Base-by-base conservation (phyloP, 805 yeast genomes). In the Lachancea waltii region DNA sequence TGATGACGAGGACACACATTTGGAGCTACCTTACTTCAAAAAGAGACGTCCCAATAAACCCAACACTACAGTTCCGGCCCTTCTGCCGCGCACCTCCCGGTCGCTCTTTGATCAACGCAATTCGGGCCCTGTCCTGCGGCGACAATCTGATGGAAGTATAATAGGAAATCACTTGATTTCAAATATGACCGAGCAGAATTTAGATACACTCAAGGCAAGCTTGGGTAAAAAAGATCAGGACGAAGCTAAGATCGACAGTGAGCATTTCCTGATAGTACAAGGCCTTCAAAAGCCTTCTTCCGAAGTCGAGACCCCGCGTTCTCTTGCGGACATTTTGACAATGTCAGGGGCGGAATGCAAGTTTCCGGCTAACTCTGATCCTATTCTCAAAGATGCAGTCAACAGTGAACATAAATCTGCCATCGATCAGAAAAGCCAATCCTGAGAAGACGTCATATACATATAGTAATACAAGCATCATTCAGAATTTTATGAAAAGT, bases 1-100 rank as follows among this genome's bases (percentile, higher is more conserved):
- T 33, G 63, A 57, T 15, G 47, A 45, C 27, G 36, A 41, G 10
- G 44, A 42, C 17, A 36, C 41, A 28, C 60, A 58, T 3, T 37
- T 58, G 30, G 63, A 58, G 23, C 51, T 58, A 5, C 54, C 58
- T 4, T 50, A 55, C 22, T 4, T 14, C 16, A 37, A 21, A 24
- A 38, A 28, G 17, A 33, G 20, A n/a, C 42, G 33, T 15, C 17
- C 34, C 5, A 27, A 3, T 10, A 23, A 14, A 30, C 28, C 15
- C 13, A n/a, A 20, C 4, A 18, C 5, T 14, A 19, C 30, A 13
- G 15, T 8, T 5, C 21, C 27, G 2, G 13, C 31, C n/a, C 7
- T 21, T 14, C 25, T 31, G 25, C 28, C 15, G 7, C 17, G n/a
- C 4, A 29, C 34, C 7, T 28, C 37, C 10, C 26, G 37, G 5